Evolutionary conservation across 2,329 filamentous ascomycete genomes (phyloP).

Genomic region (Ascochyta lentis): DNA sequence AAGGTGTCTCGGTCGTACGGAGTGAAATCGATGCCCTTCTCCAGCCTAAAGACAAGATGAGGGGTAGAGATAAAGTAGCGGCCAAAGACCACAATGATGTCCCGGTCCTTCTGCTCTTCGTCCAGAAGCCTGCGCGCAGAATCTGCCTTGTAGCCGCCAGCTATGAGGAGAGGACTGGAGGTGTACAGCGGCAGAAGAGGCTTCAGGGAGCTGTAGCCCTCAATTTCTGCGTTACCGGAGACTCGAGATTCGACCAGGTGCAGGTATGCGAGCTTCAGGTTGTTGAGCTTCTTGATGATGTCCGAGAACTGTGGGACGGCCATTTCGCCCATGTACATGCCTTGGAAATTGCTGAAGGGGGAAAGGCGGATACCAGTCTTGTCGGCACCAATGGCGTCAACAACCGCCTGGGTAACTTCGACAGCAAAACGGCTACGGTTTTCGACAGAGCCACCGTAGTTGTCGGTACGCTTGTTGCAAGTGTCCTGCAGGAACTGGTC

Average conservation of each 20-base stretch:
- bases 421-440: conserved; percentile 61
- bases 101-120: conserved; percentile 52
- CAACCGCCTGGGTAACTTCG: conserved; percentile 61
- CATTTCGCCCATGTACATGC: conserved; percentile 65
- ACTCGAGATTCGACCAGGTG: conserved; percentile 65
- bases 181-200: conserved; percentile 34
- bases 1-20: conserved; percentile 56
- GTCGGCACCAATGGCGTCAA: conserved; percentile 62
- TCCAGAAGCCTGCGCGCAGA: conserved; percentile 47
- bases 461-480: conserved; percentile 61
- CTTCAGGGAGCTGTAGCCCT: conserved; percentile 30
- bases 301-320: conserved; percentile 69
- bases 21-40: conserved; percentile 53
- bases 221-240: conserved; percentile 50
- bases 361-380: conserved; percentile 65
- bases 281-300: conserved; percentile 59
- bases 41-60: conserved; percentile 56
- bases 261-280: conserved; percentile 59
- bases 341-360: conserved; percentile 67
- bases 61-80: conserved; percentile 59
- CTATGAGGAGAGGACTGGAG: conserved; percentile 46
- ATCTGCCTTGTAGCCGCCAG: conserved; percentile 52
- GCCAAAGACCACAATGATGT: conserved; percentile 57
- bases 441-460: conserved; percentile 57
- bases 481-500: conserved; percentile 69